Base-by-base conservation (phyloP, 371 early-diverging fungal species). In the Mucor sp. region DNA sequence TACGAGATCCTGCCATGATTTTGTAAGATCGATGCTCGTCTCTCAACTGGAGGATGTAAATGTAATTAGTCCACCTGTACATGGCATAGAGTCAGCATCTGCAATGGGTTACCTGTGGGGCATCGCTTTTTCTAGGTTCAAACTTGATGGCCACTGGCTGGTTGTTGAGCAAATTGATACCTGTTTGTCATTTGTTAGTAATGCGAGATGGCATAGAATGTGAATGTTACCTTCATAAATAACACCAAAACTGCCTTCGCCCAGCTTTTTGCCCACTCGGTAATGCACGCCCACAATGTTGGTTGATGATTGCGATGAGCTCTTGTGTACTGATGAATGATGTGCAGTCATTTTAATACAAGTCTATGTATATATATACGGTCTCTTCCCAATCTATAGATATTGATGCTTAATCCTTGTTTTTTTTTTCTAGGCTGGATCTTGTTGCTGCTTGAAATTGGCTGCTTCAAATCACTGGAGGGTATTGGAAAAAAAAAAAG, bases 161-260 rank as follows among this genome's bases (percentile, higher is more conserved):
- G 77, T 94, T 94, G 80, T 91, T 93, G 53, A 94, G 65, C 68
- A 96, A 80, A 70, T 90, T 90, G 66, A 81, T 79, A 3, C 89
- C 89, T 90, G 55, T 43, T 37, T 25, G 11, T 28, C 30, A 17
- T 32, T 21, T 28, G 11, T 30, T 50, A 48, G 23, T 21, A 47
- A 44, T 15, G 37, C 53, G 17, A 44, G 23, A 3, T 4, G 15
- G 19, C 21, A 50, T 39, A 39, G 25, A 66, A 33, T 33, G 37
- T 37, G 14, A 28, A 39, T 64, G 19, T 11, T 23, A 92, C 97
- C 97, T 89, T 97, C 96, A 81, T 96, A 97, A 67, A 97, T 94
- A 75, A 95, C 90, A 60, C 97, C 97, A 85, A 97, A 97, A 74
- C 90, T 90, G 39, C 97, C 97, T 79, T 96, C 97, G 39, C 97